A percentile compares a stretch with the other conserved stretches of the same genome.
Conservation (phyloP, 139 green algal genomes). For the Coelastrella sp. region DNA sequence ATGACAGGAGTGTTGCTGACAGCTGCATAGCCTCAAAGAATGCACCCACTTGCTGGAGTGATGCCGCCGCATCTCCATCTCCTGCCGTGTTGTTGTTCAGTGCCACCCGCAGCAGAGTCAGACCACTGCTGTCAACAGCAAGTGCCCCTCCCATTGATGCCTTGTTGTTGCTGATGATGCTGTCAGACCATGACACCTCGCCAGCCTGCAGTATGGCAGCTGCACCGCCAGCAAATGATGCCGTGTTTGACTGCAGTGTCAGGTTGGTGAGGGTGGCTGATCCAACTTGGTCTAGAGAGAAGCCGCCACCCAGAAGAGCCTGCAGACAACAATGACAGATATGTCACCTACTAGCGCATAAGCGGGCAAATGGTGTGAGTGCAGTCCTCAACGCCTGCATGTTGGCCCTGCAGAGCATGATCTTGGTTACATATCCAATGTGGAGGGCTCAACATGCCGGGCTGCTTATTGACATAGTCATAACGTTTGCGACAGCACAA, state of each 20-base stretch:
- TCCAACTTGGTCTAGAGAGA: not conserved
- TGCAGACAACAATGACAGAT: not conserved
- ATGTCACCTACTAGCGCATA: not conserved
- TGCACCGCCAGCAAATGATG: not conserved
- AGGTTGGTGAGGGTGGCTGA: not conserved
- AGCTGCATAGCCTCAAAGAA: not conserved
- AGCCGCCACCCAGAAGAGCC: constrained; percentile 3
- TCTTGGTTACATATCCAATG: too few relatives aligned
- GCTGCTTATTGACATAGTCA: not conserved
- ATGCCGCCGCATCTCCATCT: not conserved
- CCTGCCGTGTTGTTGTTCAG: not conserved
- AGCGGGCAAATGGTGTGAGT: not conserved
- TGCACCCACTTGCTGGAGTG: not conserved
- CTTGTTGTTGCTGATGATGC: not conserved
- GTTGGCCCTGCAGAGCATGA: too few relatives aligned
- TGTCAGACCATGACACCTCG: not conserved
- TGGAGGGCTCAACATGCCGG: too few relatives aligned
- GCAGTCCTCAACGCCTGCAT: not conserved
- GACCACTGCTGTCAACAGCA: not conserved
- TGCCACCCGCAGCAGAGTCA: not conserved
- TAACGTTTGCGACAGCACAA: not conserved
- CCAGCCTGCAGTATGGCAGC: not conserved
- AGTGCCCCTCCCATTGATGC: not conserved
- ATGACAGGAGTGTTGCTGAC: not conserved
- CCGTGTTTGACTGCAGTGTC: not conserved